Conservation (phyloP, 305 asterid genomes). For the Monarda citriodora region DNA sequence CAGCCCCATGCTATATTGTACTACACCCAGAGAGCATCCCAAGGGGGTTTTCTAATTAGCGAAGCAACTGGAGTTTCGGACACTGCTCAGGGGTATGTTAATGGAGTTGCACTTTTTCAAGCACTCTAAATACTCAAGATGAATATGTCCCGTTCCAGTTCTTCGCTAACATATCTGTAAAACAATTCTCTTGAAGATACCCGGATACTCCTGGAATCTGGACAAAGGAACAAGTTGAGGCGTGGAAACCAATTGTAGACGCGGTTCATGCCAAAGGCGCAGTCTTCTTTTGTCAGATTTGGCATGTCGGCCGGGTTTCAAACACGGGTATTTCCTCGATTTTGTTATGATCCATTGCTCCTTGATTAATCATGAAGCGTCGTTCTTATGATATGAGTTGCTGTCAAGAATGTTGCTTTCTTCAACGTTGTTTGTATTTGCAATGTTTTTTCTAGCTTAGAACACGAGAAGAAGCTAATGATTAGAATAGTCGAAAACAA, state of each 20-base stretch:
- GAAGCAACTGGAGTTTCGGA: constrained; percentile 17
- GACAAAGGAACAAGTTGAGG: constrained; percentile 77
- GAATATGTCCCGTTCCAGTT: neutral
- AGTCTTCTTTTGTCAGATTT: constrained; percentile 72
- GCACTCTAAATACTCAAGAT: neutral
- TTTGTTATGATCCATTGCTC: neutral
- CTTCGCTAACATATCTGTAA: neutral
- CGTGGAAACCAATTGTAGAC: constrained; percentile 82
- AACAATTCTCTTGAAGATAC: constrained; percentile 30
- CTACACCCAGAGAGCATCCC: constrained; percentile 8
- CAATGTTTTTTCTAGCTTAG: neutral
- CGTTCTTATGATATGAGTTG: neutral
- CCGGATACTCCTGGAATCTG: constrained; percentile 63
- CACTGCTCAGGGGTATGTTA: constrained; percentile 13
- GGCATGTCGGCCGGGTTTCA: constrained; percentile 74
- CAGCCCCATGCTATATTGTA: constrained; percentile 13
- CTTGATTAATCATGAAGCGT: neutral
- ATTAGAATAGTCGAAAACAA: neutral
- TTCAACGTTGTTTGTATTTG: neutral
- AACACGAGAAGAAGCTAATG: neutral
- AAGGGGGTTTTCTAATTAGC: neutral
- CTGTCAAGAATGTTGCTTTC: neutral
- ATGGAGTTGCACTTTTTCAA: neutral
- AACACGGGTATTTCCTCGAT: constrained; percentile 33
- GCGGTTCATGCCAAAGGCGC: constrained; percentile 90